Evolutionary conservation across 352 stramenopile genomes (phyloP).

Genomic region (Globisporangium carolinianum): DNA sequence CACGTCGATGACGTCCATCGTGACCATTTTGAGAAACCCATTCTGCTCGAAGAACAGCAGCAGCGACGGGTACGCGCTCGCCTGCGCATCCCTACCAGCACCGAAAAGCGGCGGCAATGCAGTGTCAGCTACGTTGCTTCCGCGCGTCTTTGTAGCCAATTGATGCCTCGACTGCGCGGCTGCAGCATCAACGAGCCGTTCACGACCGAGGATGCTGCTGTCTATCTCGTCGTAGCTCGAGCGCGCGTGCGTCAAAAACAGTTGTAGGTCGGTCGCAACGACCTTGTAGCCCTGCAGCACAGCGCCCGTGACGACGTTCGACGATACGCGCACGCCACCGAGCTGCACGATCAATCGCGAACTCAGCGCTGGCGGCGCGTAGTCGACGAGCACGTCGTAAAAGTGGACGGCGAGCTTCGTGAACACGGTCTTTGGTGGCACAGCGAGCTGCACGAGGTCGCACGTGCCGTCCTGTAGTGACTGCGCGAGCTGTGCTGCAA

Average conservation of each 20-base stretch:
- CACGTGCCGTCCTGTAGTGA: slow-evolving; percentile 24
- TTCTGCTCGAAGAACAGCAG: slow-evolving; percentile 78
- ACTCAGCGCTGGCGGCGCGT: slow-evolving; percentile 48
- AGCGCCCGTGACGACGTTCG: slow-evolving; percentile 82
- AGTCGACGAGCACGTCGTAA: slow-evolving; percentile 79
- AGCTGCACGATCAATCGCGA: slow-evolving; percentile 74
- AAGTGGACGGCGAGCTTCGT: slow-evolving; percentile 86
- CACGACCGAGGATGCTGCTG: slow-evolving; percentile 52
- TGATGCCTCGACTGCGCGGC: background rate
- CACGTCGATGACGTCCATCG: slow-evolving; percentile 80
- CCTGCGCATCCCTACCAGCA: background rate
- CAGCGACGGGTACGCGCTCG: slow-evolving; percentile 50
- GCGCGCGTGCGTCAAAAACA: slow-evolving; percentile 64
- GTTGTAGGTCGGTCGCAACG: slow-evolving; percentile 52
- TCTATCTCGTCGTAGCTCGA: slow-evolving; percentile 69
- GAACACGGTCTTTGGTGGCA: slow-evolving; percentile 75
- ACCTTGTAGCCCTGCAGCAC: slow-evolving; percentile 87
- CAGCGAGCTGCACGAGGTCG: slow-evolving; percentile 56
- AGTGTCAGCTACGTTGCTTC: slow-evolving; percentile 32
- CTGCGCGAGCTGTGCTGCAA: slow-evolving; percentile 38
- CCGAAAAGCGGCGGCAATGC: background rate
- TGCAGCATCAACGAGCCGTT: slow-evolving; percentile 33
- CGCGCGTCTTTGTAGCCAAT: slow-evolving; percentile 20
- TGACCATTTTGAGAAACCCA: slow-evolving; percentile 78
- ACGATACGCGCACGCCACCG: slow-evolving; percentile 68